Evolutionary conservation across 176 grass and related monocot genomes (phyloP), one percentile per base, ranked within the genome.

Genomic region (Lolium rigidum): DNA sequence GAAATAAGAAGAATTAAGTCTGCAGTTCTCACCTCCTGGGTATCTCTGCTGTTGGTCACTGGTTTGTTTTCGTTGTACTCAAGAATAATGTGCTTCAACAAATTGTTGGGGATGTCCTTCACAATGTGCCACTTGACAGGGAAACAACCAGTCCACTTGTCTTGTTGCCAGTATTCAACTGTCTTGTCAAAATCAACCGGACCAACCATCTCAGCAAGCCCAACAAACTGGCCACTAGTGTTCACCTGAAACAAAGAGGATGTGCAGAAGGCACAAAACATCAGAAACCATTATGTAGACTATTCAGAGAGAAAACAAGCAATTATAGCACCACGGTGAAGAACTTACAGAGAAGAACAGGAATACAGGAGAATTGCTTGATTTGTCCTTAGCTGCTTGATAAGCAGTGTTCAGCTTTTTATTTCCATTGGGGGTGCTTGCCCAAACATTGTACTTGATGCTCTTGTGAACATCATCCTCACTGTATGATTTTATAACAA

Each of bases 381-480:
- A 77, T 58, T 88, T 93, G 52, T 90, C 95, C 71, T 94, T 91
- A 57, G 95, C 86, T 79, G 89, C 95, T 86, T 90, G 88, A 88
- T 94, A 97, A 57, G 92, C 92, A 16, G 85, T 82, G 81, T 97
- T 89, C 59, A 97, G 95, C 51, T 94, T 97, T 59, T 97, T 97
- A 85, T 97, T 97, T 35, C 95, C 92, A 86, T 89, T 92, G 70
- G 92, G 90, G 4, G 95, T 97, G 84, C 95, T 97, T 85, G 95
- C 92, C 95, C 95, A 97, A 38, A 97, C 90, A 86, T 89, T 87
- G 82, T 97, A 94, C 77, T 97, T 97, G 8, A 97, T 92, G 77
- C 95, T 94, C 81, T 97, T 97, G 87, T 97, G 95, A 72, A 97
- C 82, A 84, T 97, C 92, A 81, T 97, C 95, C 86, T 97, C 95